phyloP scores from a whole-genome alignment of 2,329 filamentous ascomycete species.

The Pseudocercospora eumusae region DNA sequence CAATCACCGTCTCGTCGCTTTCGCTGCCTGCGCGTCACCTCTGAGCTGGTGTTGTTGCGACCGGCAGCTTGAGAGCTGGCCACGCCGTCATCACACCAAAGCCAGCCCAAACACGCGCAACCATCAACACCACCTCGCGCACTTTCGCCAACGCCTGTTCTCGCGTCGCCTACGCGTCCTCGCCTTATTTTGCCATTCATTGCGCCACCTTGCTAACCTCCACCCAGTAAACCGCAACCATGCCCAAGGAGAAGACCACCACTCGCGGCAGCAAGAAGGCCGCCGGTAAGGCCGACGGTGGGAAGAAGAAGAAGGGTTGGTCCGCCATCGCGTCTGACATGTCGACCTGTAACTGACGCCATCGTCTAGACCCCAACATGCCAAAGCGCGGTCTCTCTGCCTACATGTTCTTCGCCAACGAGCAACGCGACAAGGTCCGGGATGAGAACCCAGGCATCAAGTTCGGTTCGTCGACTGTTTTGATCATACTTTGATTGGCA shows the following conservation, averaged over 20 bases:
- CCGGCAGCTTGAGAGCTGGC: conserved; percentile 26
- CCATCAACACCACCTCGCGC: conserved; percentile 19
- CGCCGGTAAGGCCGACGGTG: conserved; percentile 46
- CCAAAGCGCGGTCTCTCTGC: conserved; percentile 99
- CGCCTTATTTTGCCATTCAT: conserved; percentile 6
- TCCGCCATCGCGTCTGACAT: conserved; percentile 19
- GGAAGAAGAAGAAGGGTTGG: conserved; percentile 74
- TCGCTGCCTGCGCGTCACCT: conserved; percentile 22
- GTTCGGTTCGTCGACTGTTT: conserved; percentile 66
- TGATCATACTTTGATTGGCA: background rate
- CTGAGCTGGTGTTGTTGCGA: conserved; percentile 29
- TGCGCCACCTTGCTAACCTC: conserved; percentile 14
- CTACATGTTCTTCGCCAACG: conserved; percentile 99
- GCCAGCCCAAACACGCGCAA: conserved; percentile 18
- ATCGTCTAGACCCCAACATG: conserved; percentile 78
- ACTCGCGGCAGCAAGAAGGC: conserved; percentile 60
- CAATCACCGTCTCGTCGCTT: conserved; percentile 12
- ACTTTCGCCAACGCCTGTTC: conserved; percentile 9
- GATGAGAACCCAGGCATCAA: conserved; percentile 97
- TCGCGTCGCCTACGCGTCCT: conserved; percentile 21
- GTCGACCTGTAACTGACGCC: conserved; percentile 23
- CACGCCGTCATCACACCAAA: conserved; percentile 15
- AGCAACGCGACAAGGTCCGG: conserved; percentile 96
- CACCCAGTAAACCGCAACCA: conserved; percentile 44
- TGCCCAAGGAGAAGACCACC: conserved; percentile 68